Base-by-base conservation (phyloP, 23 red algal species). In the Pyropia haitanensis region DNA sequence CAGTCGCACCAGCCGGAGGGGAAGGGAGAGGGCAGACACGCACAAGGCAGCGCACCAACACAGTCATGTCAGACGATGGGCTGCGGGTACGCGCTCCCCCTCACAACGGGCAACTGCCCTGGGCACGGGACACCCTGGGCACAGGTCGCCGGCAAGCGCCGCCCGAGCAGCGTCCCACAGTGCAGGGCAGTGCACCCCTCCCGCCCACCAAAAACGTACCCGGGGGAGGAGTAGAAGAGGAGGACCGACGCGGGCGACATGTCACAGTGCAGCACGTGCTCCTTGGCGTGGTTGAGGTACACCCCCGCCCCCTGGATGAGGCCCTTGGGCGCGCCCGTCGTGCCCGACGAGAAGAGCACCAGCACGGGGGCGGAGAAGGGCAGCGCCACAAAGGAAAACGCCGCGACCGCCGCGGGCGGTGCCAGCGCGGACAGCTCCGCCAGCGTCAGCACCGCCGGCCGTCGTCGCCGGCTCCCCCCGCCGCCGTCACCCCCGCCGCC, bases 261-360 rank as follows among this genome's bases (percentile, higher is more conserved):
- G 22, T 76, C 56, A 12, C 52, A 63, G 58, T 92, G 88, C 49
- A 92, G 60, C 22, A 75, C 27, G 34, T 85, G 88, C 51, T 92
- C 88, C 53, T 92, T 92, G 25, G 74, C 58, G 32, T 92, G 88
- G 23, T 84, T 92, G n/a, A 92, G 22, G 23, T 87, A 83, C 0
- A 92, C 70, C 3, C 88, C 88, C 28, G 60, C 49, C 20, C 88
- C 88, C 51, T 92, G 88, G 4, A 75, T 61, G 16, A 92, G 58
- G 63, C 88, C 79, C 27, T 92, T 92, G 13, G 88, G 88, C 33
- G 24, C 25, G 28, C 88, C 88, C 3, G 88, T 92, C 30, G 88
- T 92, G 6, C 88, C 88, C 33, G 79, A 81, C 26, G 69, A 85
- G 72, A 84, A 86, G 62, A 92, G 88, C 18, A 51, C 59, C 19